Evolutionary conservation across 2,329 filamentous ascomycete species (phyloP), one percentile per base, ranked within the genome.

Genomic region (Colletotrichum phormii): DNA sequence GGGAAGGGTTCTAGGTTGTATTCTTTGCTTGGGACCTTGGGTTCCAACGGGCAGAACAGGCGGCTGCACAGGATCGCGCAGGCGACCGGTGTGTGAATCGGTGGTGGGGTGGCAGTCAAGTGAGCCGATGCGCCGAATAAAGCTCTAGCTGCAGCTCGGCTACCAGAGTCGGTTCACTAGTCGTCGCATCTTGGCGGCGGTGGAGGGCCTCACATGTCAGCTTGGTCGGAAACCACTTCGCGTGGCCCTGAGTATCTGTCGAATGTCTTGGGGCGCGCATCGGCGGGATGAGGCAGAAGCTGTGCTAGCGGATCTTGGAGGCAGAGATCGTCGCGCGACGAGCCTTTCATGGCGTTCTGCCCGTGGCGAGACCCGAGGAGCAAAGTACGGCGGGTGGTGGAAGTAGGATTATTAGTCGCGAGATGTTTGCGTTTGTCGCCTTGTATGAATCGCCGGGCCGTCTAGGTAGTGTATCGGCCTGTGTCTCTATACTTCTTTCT

Each of bases 171-270:
- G 70, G 49, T 33, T 60, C 8, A n/a, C 12, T 64, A 13, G 31
- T 65, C 4, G 65, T 54, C 31, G 60, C 54, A 72, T 54, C 33
- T 22, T 49, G 13, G 29, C 24, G 7, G 59, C n/a, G 46, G 57
- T 7, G 31, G 13, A 46, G 53, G 61, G 57, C 26, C 55, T 61
- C 68, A 63, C 68, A 71, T 62, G 64, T 58, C 26, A 71, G 64
- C 37, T 57, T 68, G 58, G 18, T 7, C 35, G 13, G 51, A 18
- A 42, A 67, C 35, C 22, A 51, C 22, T 46, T 54, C 42, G 22
- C 24, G 33, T 42, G 37, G 22, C 7, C 37, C 7, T 29, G 37
- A 22, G 35, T 37, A 49, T 9, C 4, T 4, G 37, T 26, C 26
- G 26, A 26, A 26, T 26, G 26, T 13, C 35, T 5, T 15, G 24